Evolutionary conservation across 345 rosid species (phyloP).

Genomic region (Linum trigynum): DNA sequence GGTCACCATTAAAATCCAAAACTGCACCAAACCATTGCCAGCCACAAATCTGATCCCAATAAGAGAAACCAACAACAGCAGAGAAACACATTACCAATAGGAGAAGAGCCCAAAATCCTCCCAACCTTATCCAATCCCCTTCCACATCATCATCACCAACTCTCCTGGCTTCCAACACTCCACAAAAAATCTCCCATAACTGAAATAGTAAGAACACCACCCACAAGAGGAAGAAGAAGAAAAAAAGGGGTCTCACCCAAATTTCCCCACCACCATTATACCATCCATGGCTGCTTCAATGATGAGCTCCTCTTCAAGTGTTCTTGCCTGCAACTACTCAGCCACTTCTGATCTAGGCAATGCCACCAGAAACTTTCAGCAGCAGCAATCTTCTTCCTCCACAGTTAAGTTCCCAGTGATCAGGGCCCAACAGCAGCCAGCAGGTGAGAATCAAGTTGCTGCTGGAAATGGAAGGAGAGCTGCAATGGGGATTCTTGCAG

Average conservation of each 20-base stretch:
- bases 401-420: constrained; percentile 48
- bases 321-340: constrained; percentile 69
- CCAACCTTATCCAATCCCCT: neutral
- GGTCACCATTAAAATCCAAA: too few relatives aligned
- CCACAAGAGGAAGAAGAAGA: too few relatives aligned
- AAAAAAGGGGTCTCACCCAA: neutral
- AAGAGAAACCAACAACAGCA: too few relatives aligned
- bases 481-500: constrained; percentile 61
- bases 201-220: neutral
- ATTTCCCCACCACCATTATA: neutral
- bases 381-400: constrained; percentile 20
- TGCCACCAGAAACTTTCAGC: constrained; percentile 24
- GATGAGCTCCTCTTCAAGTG: constrained; percentile 34
- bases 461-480: constrained; percentile 58
- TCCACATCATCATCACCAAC: neutral
- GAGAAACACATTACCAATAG: neutral
- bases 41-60: too few relatives aligned
- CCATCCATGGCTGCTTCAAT: neutral
- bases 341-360: constrained; percentile 30
- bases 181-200: neutral
- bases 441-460: constrained; percentile 20
- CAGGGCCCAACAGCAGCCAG: constrained; percentile 42
- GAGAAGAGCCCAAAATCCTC: neutral
- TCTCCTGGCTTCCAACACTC: neutral
- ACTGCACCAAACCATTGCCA: too few relatives aligned